These are phyloP conservation scores for Yarrowia osloensis DNA, from an alignment of 805 yeast species.

Conservation along the genomic window DNA sequence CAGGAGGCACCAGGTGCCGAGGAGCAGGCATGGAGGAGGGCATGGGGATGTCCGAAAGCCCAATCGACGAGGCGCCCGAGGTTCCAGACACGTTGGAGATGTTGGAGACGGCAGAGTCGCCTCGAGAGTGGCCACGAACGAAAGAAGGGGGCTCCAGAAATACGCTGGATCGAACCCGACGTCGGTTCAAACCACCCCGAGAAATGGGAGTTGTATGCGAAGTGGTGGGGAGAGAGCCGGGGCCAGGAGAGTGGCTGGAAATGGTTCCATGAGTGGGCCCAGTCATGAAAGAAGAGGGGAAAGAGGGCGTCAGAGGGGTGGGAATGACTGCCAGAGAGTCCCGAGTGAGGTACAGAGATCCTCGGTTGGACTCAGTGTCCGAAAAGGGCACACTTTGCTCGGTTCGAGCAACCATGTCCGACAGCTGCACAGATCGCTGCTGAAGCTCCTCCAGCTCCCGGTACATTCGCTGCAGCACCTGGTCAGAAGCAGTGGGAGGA, in stretches of 20 bases:
- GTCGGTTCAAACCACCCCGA: conserved; percentile 22
- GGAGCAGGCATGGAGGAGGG: conserved; percentile 23
- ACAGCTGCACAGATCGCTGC: conserved; percentile 34
- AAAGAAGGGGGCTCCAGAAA: conserved; percentile 3
- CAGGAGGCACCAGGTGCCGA: conserved; percentile 26
- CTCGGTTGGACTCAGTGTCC: conserved; percentile 6
- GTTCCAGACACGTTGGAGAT: neutral
- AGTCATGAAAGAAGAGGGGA: conserved; percentile 18
- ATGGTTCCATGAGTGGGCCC: conserved; percentile 10
- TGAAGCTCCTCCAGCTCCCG: conserved; percentile 36
- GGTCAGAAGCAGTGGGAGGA: conserved; percentile 30
- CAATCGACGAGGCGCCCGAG: conserved; percentile 2
- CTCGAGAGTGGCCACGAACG: neutral
- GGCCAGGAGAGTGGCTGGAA: neutral
- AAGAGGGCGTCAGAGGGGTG: conserved; percentile 10
- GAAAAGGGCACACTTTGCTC: conserved; percentile 5
- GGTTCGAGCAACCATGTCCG: conserved; percentile 32
- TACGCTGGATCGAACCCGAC: neutral
- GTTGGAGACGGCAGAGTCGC: conserved; percentile 2
- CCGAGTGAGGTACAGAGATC: neutral
- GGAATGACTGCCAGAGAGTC: conserved; percentile 13
- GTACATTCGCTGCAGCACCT: conserved; percentile 37
- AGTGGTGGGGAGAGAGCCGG: conserved; percentile 16
- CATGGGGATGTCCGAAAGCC: conserved; percentile 13
- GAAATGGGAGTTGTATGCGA: conserved; percentile 13